Evolutionary conservation across 2,329 filamentous ascomycete species (phyloP), one percentile per base, ranked within the genome.

Genomic region (Alternaria metachromatica): DNA sequence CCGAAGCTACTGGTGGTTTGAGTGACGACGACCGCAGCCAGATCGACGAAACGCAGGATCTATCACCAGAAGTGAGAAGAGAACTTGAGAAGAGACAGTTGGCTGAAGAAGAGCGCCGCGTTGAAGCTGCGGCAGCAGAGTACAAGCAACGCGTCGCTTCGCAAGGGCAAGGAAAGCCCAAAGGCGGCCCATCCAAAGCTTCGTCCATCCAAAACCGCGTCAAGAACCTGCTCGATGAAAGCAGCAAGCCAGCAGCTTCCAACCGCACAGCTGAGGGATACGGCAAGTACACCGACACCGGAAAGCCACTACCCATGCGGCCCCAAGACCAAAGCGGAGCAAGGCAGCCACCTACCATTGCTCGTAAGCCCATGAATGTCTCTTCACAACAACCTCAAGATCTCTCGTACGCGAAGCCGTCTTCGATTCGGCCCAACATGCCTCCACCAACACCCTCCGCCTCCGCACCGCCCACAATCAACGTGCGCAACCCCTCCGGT

Each of bases 191-290:
- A 15, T 88, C 88, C 13, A 85, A 90, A 45, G 93, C 94, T 18
- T 87, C 89, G n/a, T 92, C 90, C 25, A 99, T 99, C 72, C 94
- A 98, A 78, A 94, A 92, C 75, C 90, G 95, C 67, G 93, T 99
- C 58, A 92, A 96, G 82, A 93, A 88, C 54, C 84, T 98, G 54
- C 83, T 99, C 15, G 90, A 90, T 64, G 94, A 97, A 74, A 93
- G 91, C 44, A 72, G 70, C 59, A 80, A 79, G 57, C 84, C 88
- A 6, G 81, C 85, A 1, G 77, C 86, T 1, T 81, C 83, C 13
- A 86, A 88, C 26, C 89, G 90, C 69, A 97, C 93, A 1, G 94
- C 94, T 1, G 90, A 94, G 67, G 95, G 95, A 0, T 98, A 98
- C 77, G 96, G 96, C 8, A 90, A 90, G 64, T 97, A 92, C 78